phyloP scores from a whole-genome alignment of 139 green algal species.

The Chlorella sp. region DNA sequence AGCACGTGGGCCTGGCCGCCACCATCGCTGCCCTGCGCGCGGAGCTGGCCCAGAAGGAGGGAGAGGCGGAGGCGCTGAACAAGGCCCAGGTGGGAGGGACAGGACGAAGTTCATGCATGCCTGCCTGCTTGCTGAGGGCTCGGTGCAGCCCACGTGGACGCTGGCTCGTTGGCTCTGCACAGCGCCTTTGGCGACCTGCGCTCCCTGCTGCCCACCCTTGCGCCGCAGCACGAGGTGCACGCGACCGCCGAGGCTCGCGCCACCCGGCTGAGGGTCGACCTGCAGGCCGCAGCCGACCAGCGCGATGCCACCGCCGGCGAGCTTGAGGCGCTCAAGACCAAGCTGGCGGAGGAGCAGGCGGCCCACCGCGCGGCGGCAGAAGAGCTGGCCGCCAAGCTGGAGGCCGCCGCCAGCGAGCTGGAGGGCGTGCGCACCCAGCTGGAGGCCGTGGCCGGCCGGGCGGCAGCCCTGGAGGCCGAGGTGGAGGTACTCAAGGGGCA shows the following conservation, averaged over 20 bases:
- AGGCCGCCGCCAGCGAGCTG: neutral
- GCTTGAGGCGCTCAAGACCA: neutral
- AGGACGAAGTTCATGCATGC: neutral
- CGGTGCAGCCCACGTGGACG: neutral
- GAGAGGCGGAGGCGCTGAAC: neutral
- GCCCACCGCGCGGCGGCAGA: no score
- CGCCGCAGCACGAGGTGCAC: neutral
- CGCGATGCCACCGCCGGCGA: neutral
- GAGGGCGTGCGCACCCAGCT: slow-evolving; percentile 4
- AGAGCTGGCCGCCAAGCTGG: neutral
- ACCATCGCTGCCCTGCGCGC: neutral
- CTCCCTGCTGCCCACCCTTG: neutral
- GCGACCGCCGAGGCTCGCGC: neutral
- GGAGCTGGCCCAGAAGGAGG: neutral
- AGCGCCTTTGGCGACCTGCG: neutral
- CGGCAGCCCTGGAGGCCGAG: slow-evolving; percentile 5
- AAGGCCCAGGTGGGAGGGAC: neutral
- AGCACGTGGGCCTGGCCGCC: neutral
- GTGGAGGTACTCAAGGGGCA: neutral
- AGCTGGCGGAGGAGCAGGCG: neutral
- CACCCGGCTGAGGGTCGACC: neutral
- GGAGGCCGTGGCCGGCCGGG: neutral
- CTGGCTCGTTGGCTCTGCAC: neutral
- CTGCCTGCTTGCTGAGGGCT: neutral
- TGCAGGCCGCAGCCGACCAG: neutral